A percentile compares a stretch with the other conserved stretches of the same genome.
Evolutionary conservation across 2,329 filamentous ascomycete genomes (phyloP).

Genomic region (Aphanocladium album): DNA sequence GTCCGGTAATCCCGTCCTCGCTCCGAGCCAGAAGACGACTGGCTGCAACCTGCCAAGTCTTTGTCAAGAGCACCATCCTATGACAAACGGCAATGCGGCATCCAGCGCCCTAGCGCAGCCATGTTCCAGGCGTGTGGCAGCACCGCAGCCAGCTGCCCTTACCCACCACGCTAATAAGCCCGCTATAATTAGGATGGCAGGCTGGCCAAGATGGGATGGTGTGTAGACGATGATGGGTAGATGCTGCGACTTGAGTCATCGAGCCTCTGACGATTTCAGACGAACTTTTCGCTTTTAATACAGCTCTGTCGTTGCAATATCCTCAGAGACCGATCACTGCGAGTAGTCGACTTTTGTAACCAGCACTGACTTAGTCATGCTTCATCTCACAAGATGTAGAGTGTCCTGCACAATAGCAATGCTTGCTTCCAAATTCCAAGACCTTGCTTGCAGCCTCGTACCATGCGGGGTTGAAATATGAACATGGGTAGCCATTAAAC

Average conservation of each 20-base stretch:
- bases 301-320: no score
- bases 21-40: not conserved
- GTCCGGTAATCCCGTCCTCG: not conserved
- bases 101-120: not conserved
- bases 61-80: constrained; percentile 3
- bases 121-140: not conserved
- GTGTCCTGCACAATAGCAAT: no score
- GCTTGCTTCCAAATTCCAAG: no score
- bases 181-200: constrained; percentile 4
- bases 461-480: not conserved
- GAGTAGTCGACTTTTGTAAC: not conserved
- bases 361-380: no score
- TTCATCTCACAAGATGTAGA: no score
- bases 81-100: constrained; percentile 11
- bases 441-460: not conserved
- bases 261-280: no score
- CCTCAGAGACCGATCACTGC: no score
- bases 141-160: not conserved
- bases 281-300: no score
- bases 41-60: not conserved
- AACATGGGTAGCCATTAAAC: not conserved
- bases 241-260: not conserved
- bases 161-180: constrained; percentile 2
- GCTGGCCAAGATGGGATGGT: not conserved
- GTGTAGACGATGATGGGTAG: not conserved